phyloP scores from a whole-genome alignment of 257 asterid species.

The Galeopsis tetrahit region DNA sequence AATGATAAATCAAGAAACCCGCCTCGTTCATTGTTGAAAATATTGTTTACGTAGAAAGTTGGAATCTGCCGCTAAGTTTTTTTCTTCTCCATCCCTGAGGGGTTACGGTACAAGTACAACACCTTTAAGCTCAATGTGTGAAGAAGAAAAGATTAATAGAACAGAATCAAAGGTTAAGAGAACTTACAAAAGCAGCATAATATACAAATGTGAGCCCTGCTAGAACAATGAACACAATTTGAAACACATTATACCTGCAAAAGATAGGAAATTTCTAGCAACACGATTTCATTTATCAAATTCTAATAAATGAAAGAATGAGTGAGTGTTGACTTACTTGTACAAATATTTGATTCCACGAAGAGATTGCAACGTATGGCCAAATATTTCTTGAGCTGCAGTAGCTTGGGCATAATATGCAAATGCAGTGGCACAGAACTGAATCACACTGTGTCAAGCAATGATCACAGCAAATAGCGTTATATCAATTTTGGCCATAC shows the following conservation, averaged over 20 bases:
- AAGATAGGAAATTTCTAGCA: conserved; percentile 21
- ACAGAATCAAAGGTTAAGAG: conserved; percentile 16
- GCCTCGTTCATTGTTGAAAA: conserved; percentile 34
- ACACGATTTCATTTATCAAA: conserved; percentile 9
- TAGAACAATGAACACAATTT: conserved; percentile 74
- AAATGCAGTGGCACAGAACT: conserved; percentile 92
- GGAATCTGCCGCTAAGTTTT: conserved; percentile 78
- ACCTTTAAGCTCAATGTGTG: conserved; percentile 27
- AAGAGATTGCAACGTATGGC: conserved; percentile 91
- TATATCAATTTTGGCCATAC: not conserved
- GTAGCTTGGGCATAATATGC: conserved; percentile 94
- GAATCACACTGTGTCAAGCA: conserved; percentile 80
- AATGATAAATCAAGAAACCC: conserved; percentile 28
- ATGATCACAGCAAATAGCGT: not conserved
- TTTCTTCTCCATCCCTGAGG: conserved; percentile 89
- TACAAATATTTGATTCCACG: conserved; percentile 88
- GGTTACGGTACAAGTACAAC: conserved; percentile 10
- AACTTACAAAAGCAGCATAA: conserved; percentile 83
- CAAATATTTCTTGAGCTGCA: conserved; percentile 97
- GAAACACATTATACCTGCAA: conserved; percentile 89
- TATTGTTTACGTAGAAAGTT: conserved; percentile 64
- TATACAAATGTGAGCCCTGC: conserved; percentile 93
- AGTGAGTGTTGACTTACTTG: conserved; percentile 60
- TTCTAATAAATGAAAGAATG: conserved; percentile 8
- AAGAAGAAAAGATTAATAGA: conserved; percentile 4